Evolutionary conservation across 139 green algal species (phyloP), one percentile per base, ranked within the genome.

Genomic region (Tetradesmus lagerheimii): DNA sequence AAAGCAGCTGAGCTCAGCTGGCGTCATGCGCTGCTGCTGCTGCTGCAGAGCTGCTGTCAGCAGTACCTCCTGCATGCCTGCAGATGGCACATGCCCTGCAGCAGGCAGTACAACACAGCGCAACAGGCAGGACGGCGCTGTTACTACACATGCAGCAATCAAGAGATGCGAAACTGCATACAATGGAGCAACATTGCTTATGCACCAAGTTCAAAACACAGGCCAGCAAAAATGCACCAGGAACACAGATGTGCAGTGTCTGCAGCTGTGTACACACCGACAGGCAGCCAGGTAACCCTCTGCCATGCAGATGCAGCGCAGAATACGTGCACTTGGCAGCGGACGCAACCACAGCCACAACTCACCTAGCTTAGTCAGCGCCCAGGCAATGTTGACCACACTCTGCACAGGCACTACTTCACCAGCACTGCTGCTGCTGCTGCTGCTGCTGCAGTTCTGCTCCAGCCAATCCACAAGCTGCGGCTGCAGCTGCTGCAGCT

Each of bases 1-100:
- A 39, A 88, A 31, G 83, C 83, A 88, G 27, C 83, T 88, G 12
- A 88, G 64, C 38, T 88, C 83, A 31, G 64, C 62, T 35, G 83
- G 83, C 29, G 31, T 80, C 12, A 80, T 29, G 9, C 39, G 25
- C 27, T 84, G 39, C 78, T 84, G 43, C 45, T 76, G 81, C 50
- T 78, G 83, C 83, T 88, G 83, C 25, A 66, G 62, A 2, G 62
- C 83, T 80, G 82, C 34, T 38, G 64, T 25, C 34, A 87, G 38
- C 1, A 80, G 62, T 64, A 38, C 27, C 29, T n/a, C 35, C 38
- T 88, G 83, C 50, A 35, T 80, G 20, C 25, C 53, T 35, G 35
- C 31, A 78, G 35, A 53, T 2, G 82, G 82, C 25, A 35, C 29
- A 35, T 87, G 82, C 12, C 82, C 82, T 87, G 82, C 53, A 75